Evolutionary conservation across 1,139 yeast genomes (phyloP).

Genomic region (Candida freyschussii): DNA sequence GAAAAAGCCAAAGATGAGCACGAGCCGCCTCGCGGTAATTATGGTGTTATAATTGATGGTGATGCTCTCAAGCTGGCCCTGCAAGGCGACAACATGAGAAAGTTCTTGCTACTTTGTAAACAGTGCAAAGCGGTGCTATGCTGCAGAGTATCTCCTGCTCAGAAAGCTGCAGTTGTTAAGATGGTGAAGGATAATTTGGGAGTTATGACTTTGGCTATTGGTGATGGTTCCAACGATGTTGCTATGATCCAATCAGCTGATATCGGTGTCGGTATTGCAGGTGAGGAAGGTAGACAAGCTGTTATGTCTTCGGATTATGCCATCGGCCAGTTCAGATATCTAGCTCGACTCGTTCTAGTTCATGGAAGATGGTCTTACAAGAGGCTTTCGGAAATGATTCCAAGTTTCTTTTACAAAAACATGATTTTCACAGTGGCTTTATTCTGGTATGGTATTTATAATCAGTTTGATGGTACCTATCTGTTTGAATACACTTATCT

Average conservation of each 20-base stretch:
- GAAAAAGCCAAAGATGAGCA: constrained; percentile 72
- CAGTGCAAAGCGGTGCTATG: constrained; percentile 92
- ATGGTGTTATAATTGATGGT: constrained; percentile 89
- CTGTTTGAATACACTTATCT: constrained; percentile 87
- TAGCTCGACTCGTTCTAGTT: constrained; percentile 71
- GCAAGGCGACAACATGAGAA: constrained; percentile 51
- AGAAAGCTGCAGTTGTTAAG: constrained; percentile 92
- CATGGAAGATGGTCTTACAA: constrained; percentile 98
- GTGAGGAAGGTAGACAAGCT: constrained; percentile 98
- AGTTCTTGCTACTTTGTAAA: constrained; percentile 81
- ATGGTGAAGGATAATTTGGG: constrained; percentile 76
- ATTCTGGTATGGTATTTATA: constrained; percentile 89
- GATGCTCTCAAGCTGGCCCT: constrained; percentile 78
- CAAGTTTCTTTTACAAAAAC: constrained; percentile 88
- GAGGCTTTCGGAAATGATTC: constrained; percentile 89
- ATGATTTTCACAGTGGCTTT: constrained; percentile 82
- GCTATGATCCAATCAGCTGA: constrained; percentile 99
- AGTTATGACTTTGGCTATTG: constrained; percentile 90
- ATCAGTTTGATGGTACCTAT: constrained; percentile 87
- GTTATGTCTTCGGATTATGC: constrained; percentile 98
- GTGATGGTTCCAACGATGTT: constrained; percentile 98
- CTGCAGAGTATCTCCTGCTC: constrained; percentile 96
- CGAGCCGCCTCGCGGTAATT: constrained; percentile 68
- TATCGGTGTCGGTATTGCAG: constrained; percentile 97
- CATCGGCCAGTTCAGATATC: constrained; percentile 85